Conservation (phyloP, 768 basidiomycete species). For the Suillus occidentalis region DNA sequence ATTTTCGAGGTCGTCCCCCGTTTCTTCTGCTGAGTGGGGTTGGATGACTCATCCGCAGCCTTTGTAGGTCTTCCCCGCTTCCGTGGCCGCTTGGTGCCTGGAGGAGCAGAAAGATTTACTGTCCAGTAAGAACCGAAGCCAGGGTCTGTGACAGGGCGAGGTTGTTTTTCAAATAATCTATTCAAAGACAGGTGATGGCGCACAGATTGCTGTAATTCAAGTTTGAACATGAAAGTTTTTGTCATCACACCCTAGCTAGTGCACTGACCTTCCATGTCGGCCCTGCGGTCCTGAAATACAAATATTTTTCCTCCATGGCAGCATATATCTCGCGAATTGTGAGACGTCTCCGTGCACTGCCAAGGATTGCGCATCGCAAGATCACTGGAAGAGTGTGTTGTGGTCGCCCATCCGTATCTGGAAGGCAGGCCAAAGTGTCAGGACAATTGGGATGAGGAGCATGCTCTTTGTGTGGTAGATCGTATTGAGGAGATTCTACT, state of each 20-base stretch:
- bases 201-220: conserved; percentile 70
- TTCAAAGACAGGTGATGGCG: conserved; percentile 83
- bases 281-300: conserved; percentile 77
- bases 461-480: conserved; percentile 43
- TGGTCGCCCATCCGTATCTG: conserved; percentile 75
- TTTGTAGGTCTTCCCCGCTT: conserved; percentile 71
- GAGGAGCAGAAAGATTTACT: conserved; percentile 82
- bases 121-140: conserved; percentile 91
- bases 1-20: conserved; percentile 44
- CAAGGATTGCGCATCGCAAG: conserved; percentile 80
- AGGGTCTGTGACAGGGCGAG: conserved; percentile 79
- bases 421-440: conserved; percentile 73
- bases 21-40: conserved; percentile 33
- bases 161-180: conserved; percentile 78
- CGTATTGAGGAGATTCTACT: conserved; percentile 20
- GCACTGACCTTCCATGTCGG: conserved; percentile 77
- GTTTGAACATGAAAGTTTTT: conserved; percentile 7
- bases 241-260: background rate
- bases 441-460: conserved; percentile 75
- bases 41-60: conserved; percentile 27
- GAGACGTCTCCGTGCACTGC: conserved; percentile 69
- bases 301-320: conserved; percentile 84
- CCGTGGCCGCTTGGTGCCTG: conserved; percentile 82
- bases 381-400: conserved; percentile 86
- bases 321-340: conserved; percentile 87